Evolutionary conservation across 768 basidiomycete genomes (phyloP).

Genomic region (Cystobasidium onofrii): DNA sequence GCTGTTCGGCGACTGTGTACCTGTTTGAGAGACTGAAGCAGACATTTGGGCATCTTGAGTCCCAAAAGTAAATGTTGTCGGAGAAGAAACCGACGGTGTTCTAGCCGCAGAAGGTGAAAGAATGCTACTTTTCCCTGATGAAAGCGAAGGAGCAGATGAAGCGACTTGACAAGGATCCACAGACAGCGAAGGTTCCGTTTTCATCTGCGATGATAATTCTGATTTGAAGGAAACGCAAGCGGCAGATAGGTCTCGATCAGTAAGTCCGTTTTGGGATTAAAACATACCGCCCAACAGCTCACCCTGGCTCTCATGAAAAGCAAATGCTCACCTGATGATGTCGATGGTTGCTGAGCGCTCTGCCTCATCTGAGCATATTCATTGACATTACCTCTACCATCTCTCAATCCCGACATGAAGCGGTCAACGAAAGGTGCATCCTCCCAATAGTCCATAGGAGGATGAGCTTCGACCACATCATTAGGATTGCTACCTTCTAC

Average conservation of each 20-base stretch:
- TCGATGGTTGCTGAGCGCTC: neutral
- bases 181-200: neutral
- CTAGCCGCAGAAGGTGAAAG: neutral
- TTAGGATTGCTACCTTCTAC: neutral
- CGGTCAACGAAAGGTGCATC: conserved; percentile 12
- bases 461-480: neutral
- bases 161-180: neutral
- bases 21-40: neutral
- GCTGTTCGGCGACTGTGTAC: neutral
- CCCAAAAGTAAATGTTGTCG: neutral
- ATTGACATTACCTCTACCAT: neutral
- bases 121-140: neutral
- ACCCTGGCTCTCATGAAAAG: neutral
- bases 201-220: neutral
- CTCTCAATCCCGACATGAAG: neutral
- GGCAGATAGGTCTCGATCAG: too few species aligned
- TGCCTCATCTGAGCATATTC: too few species aligned
- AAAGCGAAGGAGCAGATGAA: neutral
- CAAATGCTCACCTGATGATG: neutral
- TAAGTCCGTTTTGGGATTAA: too few species aligned
- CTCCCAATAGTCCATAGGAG: conserved; percentile 13
- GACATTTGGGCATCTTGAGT: neutral
- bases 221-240: too few species aligned
- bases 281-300: too few species aligned
- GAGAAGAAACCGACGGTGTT: neutral